Percentiles rank a stretch among this genome's conserved stretches.
Conservation (phyloP, 768 basidiomycete genomes). For the Tephrocybe sp. region DNA sequence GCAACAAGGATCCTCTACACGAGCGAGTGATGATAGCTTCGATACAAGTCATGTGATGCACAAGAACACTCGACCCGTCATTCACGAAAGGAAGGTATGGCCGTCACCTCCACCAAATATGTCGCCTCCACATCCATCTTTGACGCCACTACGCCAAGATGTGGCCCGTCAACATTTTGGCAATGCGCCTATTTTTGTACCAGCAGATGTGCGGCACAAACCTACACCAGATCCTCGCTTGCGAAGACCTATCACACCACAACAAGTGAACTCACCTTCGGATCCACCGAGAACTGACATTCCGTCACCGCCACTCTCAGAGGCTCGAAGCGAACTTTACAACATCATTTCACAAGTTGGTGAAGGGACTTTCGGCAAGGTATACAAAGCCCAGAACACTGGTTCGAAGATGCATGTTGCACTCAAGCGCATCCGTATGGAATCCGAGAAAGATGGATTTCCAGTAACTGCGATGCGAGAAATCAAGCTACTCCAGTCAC, state of each 20-base stretch:
- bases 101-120: conserved; percentile 12
- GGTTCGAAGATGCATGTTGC: conserved; percentile 80
- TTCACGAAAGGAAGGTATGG: conserved; percentile 17
- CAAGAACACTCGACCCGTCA: not conserved
- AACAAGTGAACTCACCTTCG: conserved; percentile 2
- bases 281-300: conserved; percentile 12
- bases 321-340: conserved; percentile 61
- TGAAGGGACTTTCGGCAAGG: conserved; percentile 98
- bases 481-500: conserved; percentile 92
- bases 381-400: conserved; percentile 90
- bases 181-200: not conserved
- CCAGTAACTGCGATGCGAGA: conserved; percentile 99
- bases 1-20: conserved; percentile 1
- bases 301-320: conserved; percentile 15
- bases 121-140: not conserved
- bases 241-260: not conserved
- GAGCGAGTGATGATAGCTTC: conserved; percentile 1
- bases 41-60: not conserved
- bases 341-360: conserved; percentile 92
- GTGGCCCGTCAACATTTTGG: not conserved
- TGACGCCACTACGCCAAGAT: conserved; percentile 1
- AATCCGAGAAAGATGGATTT: conserved; percentile 95
- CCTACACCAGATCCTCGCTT: not conserved
- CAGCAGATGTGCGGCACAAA: not conserved
- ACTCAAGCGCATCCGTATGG: conserved; percentile 96